phyloP scores from a whole-genome alignment of 2,329 filamentous ascomycete genomes.

The Coccinonectria pachysandricola region DNA sequence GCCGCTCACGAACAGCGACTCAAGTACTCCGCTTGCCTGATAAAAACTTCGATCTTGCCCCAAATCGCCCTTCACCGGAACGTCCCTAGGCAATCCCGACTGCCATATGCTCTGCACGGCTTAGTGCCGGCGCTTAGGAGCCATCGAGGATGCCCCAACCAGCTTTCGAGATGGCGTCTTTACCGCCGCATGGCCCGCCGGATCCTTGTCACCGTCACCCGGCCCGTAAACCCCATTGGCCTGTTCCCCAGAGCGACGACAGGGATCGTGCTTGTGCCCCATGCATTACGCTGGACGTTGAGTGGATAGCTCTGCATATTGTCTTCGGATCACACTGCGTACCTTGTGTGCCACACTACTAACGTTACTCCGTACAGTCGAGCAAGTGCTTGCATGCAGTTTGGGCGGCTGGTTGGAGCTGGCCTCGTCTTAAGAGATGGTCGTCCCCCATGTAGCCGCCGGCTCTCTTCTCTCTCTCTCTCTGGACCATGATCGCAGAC shows the following conservation, averaged over 20 bases:
- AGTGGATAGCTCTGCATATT: conserved; percentile 17
- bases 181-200: conserved; percentile 1
- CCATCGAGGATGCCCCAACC: conserved; percentile 10
- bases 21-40: conserved; percentile 5
- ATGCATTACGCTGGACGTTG: conserved; percentile 14
- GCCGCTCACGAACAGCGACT: too few species aligned
- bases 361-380: too few species aligned
- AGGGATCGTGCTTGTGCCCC: conserved; percentile 13
- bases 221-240: conserved; percentile 10
- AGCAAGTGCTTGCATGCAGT: conserved; percentile 12
- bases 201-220: conserved; percentile 4
- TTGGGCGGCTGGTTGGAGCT: conserved; percentile 16
- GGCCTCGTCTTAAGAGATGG: conserved; percentile 17
- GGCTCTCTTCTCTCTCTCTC: conserved; percentile 6
- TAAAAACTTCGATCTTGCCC: too few species aligned
- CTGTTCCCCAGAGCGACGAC: conserved; percentile 2
- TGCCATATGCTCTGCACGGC: conserved; percentile 3
- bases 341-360: too few species aligned
- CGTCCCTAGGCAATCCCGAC: too few species aligned
- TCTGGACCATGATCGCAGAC: too few species aligned
- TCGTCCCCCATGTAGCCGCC: conserved; percentile 13
- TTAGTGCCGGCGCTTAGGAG: conserved; percentile 18
- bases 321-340: conserved; percentile 18
- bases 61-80: too few species aligned
- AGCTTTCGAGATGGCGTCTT: conserved; percentile 6